Base-by-base conservation (phyloP, 1,284 basidiomycete genomes). In the Schizophyllum commune region DNA sequence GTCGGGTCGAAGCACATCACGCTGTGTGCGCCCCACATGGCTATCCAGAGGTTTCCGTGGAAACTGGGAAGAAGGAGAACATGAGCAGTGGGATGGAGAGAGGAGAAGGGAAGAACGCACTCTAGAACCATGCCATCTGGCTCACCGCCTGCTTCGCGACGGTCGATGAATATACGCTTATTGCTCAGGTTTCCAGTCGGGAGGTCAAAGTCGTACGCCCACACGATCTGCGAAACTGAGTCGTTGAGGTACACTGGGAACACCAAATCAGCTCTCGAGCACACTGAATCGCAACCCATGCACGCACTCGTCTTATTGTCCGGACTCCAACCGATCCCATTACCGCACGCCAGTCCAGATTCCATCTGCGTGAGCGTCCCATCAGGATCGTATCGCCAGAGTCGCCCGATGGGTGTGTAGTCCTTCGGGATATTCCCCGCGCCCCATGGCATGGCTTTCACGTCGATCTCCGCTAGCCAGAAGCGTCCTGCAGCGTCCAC, bases 31-130 rank as follows among this genome's bases (percentile, higher is more conserved):
- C 56, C 56, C 56, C 56, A 57, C 56, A 57, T 57, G 15, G 56
- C 56, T 3, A 57, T 57, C 56, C 56, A 57, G 20, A 57, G 56
- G 32, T 57, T 57, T 8, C 56, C 56, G 9, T 57, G n/a, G 56
- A 57, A 3, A n/a, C 56, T 57, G 32, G 13, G 6, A 6, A 5
- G 21, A 15, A 7, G 7, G 22, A 55, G 53, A 55, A 6, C 19
- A 55, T 21, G 13, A 55, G 20, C 19, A 3, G 7, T 6, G 19
- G 11, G 54, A 55, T 2, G 13, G 19, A 22, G 27, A 19, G 19
- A 21, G 54, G 19, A 57, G 6, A 21, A 32, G 4, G 13, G 56
- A 57, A 6, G 2, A 32, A 32, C 56, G 56, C 32, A 57, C 56
- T 57, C 56, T 2, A 57, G 27, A 2, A 57, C 56, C 19, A 57